A percentile compares a stretch with the other conserved stretches of the same genome.
These are phyloP conservation scores for Dunaliella primolecta DNA, from an alignment of 139 green algal species.

Conservation along the genomic window DNA sequence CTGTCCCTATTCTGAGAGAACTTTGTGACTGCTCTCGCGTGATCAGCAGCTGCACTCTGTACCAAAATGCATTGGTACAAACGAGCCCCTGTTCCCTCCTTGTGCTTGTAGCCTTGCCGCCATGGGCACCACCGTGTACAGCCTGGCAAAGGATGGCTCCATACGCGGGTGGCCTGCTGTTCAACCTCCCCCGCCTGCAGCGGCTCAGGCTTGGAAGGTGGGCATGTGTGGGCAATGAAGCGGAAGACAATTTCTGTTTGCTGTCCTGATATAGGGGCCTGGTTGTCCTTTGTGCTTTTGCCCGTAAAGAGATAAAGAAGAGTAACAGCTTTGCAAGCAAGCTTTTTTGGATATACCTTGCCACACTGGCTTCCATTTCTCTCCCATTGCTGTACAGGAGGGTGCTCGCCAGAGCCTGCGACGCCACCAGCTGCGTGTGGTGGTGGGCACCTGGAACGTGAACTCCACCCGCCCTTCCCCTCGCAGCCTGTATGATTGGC, in stretches of 20 bases:
- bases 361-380: background rate
- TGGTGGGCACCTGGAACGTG: constrained; percentile 86
- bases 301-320: background rate
- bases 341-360: background rate
- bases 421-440: constrained; percentile 45
- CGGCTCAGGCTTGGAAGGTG: constrained; percentile 24
- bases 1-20: too few species aligned
- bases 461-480: constrained; percentile 50
- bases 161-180: constrained; percentile 59
- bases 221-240: background rate
- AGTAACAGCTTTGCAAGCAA: background rate
- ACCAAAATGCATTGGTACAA: too few species aligned
- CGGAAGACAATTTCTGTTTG: background rate
- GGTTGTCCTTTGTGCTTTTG: background rate
- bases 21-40: too few species aligned
- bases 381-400: constrained; percentile 20
- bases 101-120: constrained; percentile 36
- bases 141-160: constrained; percentile 57
- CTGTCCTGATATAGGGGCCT: background rate
- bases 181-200: constrained; percentile 3
- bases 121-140: constrained; percentile 50
- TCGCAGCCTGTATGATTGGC: constrained; percentile 47
- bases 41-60: too few species aligned
- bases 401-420: constrained; percentile 30
- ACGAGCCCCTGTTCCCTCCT: too few species aligned